A percentile compares a stretch with the other conserved stretches of the same genome.
These are phyloP conservation scores for Fraxinus paxiana DNA, from an alignment of 305 asterid species.

Conservation along the genomic window DNA sequence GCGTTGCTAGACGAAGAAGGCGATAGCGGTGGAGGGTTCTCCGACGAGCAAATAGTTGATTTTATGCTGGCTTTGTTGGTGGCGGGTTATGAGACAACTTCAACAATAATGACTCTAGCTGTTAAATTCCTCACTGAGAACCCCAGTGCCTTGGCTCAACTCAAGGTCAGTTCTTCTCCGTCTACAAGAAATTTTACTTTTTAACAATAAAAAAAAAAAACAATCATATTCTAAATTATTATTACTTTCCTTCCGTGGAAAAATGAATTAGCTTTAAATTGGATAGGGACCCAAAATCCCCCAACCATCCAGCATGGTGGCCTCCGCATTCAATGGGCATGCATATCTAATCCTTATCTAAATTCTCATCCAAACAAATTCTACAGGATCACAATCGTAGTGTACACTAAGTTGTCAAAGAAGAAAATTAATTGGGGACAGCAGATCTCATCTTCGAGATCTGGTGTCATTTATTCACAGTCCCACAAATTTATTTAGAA, in stretches of 20 bases:
- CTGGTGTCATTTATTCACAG: background rate
- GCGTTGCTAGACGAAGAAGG: conserved; percentile 76
- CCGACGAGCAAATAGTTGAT: conserved; percentile 91
- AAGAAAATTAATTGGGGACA: background rate
- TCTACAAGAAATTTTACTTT: background rate
- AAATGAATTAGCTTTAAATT: background rate
- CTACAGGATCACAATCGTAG: conserved; percentile 1
- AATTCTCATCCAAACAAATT: conserved; percentile 60
- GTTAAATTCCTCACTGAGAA: conserved; percentile 78
- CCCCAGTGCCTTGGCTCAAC: conserved; percentile 67
- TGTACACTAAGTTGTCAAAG: background rate
- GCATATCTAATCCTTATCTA: conserved; percentile 42
- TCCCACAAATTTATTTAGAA: background rate
- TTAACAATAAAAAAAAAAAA: background rate
- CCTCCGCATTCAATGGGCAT: conserved; percentile 33
- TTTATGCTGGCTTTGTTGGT: conserved; percentile 85
- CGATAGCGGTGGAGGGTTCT: conserved; percentile 58
- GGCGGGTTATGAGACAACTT: conserved; percentile 92
- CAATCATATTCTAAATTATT: background rate
- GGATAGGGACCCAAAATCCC: conserved; percentile 37
- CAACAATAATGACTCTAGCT: conserved; percentile 91
- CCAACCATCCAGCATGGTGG: conserved; percentile 34
- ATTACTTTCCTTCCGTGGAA: background rate
- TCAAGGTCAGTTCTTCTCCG: conserved; percentile 45
- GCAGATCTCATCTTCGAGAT: background rate